These are phyloP conservation scores for Hanseniaspora mollemarum DNA, from an alignment of 805 yeast genomes.

Conservation along the genomic window DNA sequence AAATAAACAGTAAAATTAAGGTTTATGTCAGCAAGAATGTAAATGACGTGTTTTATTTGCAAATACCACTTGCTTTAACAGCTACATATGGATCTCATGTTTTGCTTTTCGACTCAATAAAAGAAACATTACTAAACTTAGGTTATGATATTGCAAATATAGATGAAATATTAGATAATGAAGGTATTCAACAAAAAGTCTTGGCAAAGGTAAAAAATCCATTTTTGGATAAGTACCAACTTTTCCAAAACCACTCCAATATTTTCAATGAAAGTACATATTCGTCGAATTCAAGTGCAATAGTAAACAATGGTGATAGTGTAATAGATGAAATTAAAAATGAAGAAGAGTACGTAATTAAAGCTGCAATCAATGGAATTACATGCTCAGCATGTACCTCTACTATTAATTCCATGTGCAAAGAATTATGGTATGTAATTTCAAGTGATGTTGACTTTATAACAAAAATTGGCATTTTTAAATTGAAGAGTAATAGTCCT, in stretches of 20 bases:
- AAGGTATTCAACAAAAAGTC: neutral
- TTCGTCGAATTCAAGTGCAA: neutral
- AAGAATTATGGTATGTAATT: conserved; percentile 41
- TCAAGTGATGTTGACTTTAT: conserved; percentile 47
- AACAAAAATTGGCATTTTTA: conserved; percentile 52
- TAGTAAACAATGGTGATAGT: neutral
- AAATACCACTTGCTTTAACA: conserved; percentile 2
- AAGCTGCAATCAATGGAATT: conserved; percentile 59
- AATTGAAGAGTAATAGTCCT: conserved; percentile 36
- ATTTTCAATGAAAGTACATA: conserved; percentile 7
- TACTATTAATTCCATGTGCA: conserved; percentile 40
- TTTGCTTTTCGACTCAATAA: neutral
- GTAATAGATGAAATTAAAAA: neutral
- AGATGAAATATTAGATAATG: neutral
- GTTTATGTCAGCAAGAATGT: neutral
- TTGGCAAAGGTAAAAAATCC: neutral
- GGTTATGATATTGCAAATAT: conserved; percentile 8
- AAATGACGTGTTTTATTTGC: neutral
- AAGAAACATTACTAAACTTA: neutral
- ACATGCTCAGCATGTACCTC: conserved; percentile 63
- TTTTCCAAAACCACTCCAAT: neutral
- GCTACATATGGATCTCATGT: neutral
- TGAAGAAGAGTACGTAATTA: neutral
- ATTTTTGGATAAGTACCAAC: neutral
- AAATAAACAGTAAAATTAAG: neutral